Evolutionary conservation across 139 green algal species (phyloP).

Genomic region (Chlamydomonas asymmetrica): DNA sequence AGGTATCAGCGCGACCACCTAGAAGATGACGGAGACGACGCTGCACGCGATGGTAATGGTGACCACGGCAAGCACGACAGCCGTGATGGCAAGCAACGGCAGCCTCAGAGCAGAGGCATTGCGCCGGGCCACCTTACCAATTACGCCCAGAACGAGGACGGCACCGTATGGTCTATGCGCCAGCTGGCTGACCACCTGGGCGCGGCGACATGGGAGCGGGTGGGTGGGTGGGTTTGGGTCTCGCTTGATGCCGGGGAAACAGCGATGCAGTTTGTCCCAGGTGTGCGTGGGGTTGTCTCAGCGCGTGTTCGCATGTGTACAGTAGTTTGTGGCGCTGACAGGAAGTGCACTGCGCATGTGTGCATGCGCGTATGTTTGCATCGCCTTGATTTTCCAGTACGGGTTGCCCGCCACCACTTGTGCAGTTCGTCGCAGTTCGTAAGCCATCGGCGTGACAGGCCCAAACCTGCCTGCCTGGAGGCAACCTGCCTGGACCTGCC

Average conservation of each 20-base stretch:
- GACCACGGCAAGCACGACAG: too few relatives aligned
- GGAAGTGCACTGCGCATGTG: too few relatives aligned
- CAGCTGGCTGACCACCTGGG: constrained; percentile 34
- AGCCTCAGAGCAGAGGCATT: constrained; percentile 1
- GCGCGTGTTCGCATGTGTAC: too few relatives aligned
- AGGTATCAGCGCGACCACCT: too few relatives aligned
- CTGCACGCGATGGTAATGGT: too few relatives aligned
- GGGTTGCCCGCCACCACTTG: not conserved
- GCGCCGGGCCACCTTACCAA: constrained; percentile 58
- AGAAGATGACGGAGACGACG: too few relatives aligned
- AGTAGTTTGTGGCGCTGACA: too few relatives aligned
- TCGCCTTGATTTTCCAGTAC: not conserved
- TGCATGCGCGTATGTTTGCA: too few relatives aligned
- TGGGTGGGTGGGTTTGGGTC: not conserved
- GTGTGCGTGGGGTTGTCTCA: too few relatives aligned
- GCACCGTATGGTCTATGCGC: constrained; percentile 40
- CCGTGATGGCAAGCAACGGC: not conserved
- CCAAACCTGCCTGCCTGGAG: not conserved
- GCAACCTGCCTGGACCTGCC: too few relatives aligned
- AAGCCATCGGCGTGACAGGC: not conserved
- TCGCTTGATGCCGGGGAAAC: not conserved
- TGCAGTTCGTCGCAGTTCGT: not conserved
- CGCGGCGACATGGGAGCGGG: not conserved
- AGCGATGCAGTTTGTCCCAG: not conserved
- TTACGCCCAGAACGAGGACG: constrained; percentile 63